A percentile compares a stretch with the other conserved stretches of the same genome.
Evolutionary conservation across 441 rosid genomes (phyloP).

Genomic region (Mallotus repandus): DNA sequence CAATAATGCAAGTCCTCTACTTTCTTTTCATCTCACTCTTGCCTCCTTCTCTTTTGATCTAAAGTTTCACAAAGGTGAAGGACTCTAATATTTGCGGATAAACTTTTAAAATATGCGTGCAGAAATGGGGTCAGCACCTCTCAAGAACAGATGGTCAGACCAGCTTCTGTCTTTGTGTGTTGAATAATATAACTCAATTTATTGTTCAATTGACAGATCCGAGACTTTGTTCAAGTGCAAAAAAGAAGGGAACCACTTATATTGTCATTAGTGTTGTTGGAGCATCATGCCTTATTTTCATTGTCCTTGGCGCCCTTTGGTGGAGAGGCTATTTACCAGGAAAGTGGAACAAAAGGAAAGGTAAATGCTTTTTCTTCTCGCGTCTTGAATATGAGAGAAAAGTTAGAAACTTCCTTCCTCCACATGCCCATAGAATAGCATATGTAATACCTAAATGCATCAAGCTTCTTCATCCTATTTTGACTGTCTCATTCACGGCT

Average conservation of each 20-base stretch:
- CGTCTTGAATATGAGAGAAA: not conserved
- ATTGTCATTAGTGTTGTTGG: conserved; percentile 21
- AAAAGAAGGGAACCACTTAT: conserved; percentile 14
- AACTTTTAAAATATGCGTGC: not conserved
- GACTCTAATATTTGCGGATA: too few relatives aligned
- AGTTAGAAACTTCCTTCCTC: not conserved
- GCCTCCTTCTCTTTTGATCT: not conserved
- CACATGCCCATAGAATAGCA: not conserved
- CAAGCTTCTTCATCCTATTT: not conserved
- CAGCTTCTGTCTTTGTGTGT: not conserved
- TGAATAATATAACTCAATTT: not conserved
- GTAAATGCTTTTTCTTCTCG: conserved; percentile 1
- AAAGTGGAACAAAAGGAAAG: conserved; percentile 17
- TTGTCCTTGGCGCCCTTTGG: conserved; percentile 23
- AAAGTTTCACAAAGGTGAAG: not conserved
- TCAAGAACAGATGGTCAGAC: too few relatives aligned
- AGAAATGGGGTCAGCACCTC: too few relatives aligned
- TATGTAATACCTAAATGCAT: not conserved
- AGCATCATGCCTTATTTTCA: conserved; percentile 20
- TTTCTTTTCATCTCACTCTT: too few relatives aligned
- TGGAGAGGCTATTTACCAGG: conserved; percentile 26
- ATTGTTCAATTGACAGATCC: conserved; percentile 21
- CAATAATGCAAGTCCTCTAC: not conserved
- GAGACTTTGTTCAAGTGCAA: conserved; percentile 17
- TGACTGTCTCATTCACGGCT: not conserved